A percentile compares a stretch with the other conserved stretches of the same genome.
These are phyloP conservation scores for Podospora anserina DNA, from an alignment of 495 filamentous ascomycete genomes.

Conservation along the genomic window DNA sequence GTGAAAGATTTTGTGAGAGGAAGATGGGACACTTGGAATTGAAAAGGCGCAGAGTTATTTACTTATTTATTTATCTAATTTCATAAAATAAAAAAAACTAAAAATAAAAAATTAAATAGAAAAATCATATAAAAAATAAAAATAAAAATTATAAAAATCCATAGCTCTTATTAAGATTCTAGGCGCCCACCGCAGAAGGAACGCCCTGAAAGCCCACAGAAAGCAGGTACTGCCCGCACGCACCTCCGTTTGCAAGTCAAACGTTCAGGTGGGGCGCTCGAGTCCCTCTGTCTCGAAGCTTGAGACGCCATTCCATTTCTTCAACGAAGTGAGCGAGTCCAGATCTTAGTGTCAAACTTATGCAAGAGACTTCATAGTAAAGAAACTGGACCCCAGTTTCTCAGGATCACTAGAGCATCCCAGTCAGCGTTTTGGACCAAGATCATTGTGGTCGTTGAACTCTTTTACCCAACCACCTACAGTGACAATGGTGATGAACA, in stretches of 20 bases:
- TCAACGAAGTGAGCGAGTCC: background rate
- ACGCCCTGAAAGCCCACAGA: background rate
- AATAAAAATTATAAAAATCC: no score
- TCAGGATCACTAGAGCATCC: background rate
- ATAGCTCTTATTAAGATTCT: no score
- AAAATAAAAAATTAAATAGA: no score
- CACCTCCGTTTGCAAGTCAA: background rate
- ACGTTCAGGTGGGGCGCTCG: background rate
- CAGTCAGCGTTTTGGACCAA: background rate
- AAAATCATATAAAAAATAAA: no score
- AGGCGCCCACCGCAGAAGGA: no score
- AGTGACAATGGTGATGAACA: conserved; percentile 36
- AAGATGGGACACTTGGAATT: no score
- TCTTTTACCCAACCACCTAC: background rate
- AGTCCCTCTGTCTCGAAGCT: background rate
- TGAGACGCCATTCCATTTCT: background rate
- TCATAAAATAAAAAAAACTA: no score
- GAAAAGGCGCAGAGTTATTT: no score
- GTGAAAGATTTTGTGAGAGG: no score
- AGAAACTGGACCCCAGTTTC: no score
- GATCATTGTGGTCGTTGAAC: background rate
- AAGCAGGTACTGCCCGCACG: background rate
- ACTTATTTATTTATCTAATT: no score
- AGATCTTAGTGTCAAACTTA: background rate
- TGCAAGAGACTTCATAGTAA: background rate